Conservation (phyloP, 495 filamentous ascomycete genomes). For the Aspergillus heteromorphus region DNA sequence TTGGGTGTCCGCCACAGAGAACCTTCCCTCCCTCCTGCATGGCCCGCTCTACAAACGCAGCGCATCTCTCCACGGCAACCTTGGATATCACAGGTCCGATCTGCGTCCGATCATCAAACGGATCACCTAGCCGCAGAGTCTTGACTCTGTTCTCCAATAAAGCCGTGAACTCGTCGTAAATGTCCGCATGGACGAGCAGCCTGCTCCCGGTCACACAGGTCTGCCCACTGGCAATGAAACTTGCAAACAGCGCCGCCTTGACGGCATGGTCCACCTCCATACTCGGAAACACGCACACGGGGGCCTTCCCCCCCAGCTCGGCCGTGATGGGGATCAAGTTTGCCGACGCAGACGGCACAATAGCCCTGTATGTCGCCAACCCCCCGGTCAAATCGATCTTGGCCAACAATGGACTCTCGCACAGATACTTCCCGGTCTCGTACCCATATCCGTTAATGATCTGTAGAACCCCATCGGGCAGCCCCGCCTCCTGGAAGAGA, state of each 20-base stretch:
- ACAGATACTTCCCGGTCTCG: slow-evolving; percentile 50
- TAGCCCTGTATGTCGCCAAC: slow-evolving; percentile 38
- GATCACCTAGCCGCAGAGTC: slow-evolving; percentile 41
- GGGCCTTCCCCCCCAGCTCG: slow-evolving; percentile 58
- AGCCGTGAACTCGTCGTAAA: slow-evolving; percentile 35
- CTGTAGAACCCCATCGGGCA: slow-evolving; percentile 52
- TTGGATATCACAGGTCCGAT: slow-evolving; percentile 41
- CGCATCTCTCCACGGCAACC: slow-evolving; percentile 31
- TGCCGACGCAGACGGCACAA: slow-evolving; percentile 42
- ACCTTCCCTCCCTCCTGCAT: slow-evolving; percentile 21
- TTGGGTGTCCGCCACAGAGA: slow-evolving; percentile 30
- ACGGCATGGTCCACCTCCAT: slow-evolving; percentile 48
- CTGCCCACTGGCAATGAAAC: slow-evolving; percentile 56
- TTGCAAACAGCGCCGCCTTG: slow-evolving; percentile 54
- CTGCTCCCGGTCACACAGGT: slow-evolving; percentile 58
- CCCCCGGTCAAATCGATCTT: slow-evolving; percentile 63
- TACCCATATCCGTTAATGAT: slow-evolving; percentile 53
- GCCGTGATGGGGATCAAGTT: slow-evolving; percentile 53
- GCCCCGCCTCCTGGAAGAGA: slow-evolving; percentile 48
- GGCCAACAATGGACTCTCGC: slow-evolving; percentile 44
- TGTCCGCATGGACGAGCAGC: slow-evolving; percentile 47
- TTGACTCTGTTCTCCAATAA: slow-evolving; percentile 36
- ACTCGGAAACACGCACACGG: slow-evolving; percentile 48
- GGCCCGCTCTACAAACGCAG: slow-evolving; percentile 32
- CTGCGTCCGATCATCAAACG: slow-evolving; percentile 37